Percentiles rank a stretch among this genome's conserved stretches.
phyloP scores from a whole-genome alignment of 768 basidiomycete genomes.

The Amanita jacksonii region DNA sequence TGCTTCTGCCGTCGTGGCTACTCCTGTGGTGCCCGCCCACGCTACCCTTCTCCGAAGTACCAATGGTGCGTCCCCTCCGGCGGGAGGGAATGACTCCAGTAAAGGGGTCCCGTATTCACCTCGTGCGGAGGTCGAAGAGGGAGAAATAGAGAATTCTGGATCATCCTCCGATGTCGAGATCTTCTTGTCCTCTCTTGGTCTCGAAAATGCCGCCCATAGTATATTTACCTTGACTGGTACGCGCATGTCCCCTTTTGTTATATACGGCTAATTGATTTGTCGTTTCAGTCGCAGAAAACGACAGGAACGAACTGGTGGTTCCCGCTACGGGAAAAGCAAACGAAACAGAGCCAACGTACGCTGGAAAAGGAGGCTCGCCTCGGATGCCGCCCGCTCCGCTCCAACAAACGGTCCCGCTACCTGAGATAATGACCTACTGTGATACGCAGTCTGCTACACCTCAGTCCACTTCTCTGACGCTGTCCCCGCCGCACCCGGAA shows the following conservation, averaged over 20 bases:
- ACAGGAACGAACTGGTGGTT: background rate
- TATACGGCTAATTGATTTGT: background rate
- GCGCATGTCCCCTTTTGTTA: background rate
- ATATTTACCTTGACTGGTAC: conserved; percentile 1
- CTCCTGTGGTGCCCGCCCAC: background rate
- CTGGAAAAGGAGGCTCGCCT: conserved; percentile 8
- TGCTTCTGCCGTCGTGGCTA: background rate
- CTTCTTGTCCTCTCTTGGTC: conserved; percentile 6
- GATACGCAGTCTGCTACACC: conserved; percentile 10
- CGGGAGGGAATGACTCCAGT: background rate
- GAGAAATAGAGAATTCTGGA: conserved; percentile 6
- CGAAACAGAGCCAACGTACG: background rate
- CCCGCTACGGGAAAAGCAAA: background rate
- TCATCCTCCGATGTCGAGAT: conserved; percentile 7
- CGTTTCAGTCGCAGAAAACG: background rate
- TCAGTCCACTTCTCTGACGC: conserved; percentile 9
- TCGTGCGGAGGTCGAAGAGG: conserved; percentile 2
- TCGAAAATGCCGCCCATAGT: conserved; percentile 1
- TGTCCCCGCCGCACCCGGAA: conserved; percentile 1
- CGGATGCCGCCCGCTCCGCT: conserved; percentile 21
- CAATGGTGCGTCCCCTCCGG: background rate
- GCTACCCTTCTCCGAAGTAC: background rate
- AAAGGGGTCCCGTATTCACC: background rate
- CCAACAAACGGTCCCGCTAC: conserved; percentile 24
- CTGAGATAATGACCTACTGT: conserved; percentile 13